Evolutionary conservation across 2,329 filamentous ascomycete genomes (phyloP), one percentile per base, ranked within the genome.

Genomic region (Aureobasidium sp.): DNA sequence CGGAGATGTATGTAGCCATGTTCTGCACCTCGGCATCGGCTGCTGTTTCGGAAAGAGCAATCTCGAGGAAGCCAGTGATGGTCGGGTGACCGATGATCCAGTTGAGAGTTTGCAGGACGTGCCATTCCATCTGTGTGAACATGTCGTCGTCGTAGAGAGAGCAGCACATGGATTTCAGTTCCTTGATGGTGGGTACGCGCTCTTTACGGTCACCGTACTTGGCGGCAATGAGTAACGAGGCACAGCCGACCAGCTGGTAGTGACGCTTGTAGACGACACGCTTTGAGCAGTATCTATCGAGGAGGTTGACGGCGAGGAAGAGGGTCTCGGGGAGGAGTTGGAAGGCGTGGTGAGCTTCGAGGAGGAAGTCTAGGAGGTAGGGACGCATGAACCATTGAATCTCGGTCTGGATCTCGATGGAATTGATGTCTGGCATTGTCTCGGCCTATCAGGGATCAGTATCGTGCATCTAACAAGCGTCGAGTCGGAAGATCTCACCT

Each of bases 111-210:
- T 96, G 95, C 68, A 99, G 83, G 38, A 99, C 93, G 74, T 99
- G 94, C 92, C 95, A 97, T 78, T 99, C 94, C 94, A 99, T 99
- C 76, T 99, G 94, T 11, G 92, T 93, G 78, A 99, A 99, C 94
- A 99, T 99, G 77, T 96, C 93, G 53, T 96, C 91, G 69, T 99
- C 94, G 77, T 99, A 99, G 40, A 97, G 83, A 38, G 89, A 92
- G 77, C 94, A 97, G 82, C 94, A 99, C 94, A 99, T 97, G 67
- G 93, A 95, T 82, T 96, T 96, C 65, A 99, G 81, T 74, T 99
- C 94, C 72, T 90, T 86, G 72, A 99, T 95, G 65, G 95, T 94
- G 4, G 94, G 94, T n/a, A 99, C 94, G 55, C 92, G 86, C 71
- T 99, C 94, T 79, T 99, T 99, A 80, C 94, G 93, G 77, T 99